phyloP scores from a whole-genome alignment of 768 basidiomycete species.

The Tricholoma saponaceum region DNA sequence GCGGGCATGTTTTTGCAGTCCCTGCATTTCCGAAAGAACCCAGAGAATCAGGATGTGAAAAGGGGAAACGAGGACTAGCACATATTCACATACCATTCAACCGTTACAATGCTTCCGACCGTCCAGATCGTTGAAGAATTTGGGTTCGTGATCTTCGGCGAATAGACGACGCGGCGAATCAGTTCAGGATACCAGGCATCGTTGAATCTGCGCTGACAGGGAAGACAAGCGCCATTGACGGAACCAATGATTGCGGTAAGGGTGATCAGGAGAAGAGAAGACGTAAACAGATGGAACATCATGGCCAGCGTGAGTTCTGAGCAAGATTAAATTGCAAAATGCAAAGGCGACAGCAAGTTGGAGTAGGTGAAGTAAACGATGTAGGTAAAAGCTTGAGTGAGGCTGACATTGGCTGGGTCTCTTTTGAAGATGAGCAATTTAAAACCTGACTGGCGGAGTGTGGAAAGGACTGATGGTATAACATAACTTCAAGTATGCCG shows the following conservation, averaged over 20 bases:
- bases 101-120: conserved; percentile 28
- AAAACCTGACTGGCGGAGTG: conserved; percentile 1
- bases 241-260: conserved; percentile 18
- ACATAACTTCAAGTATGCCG: no score
- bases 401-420: conserved; percentile 8
- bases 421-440: conserved; percentile 9
- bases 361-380: conserved; percentile 5
- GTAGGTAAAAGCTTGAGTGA: conserved; percentile 9
- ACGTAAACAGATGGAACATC: conserved; percentile 23
- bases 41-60: conserved; percentile 2
- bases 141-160: conserved; percentile 39
- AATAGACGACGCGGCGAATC: conserved; percentile 31
- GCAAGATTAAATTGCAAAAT: conserved; percentile 8
- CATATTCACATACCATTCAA: conserved; percentile 47
- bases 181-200: conserved; percentile 1
- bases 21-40: conserved; percentile 25
- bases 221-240: conserved; percentile 23
- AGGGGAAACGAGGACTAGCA: no score
- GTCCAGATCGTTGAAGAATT: conserved; percentile 34
- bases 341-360: conserved; percentile 2
- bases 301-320: conserved; percentile 27
- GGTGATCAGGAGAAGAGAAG: conserved; percentile 16
- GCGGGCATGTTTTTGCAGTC: conserved; percentile 30
- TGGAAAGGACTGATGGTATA: neutral
- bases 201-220: conserved; percentile 21